phyloP scores from a whole-genome alignment of 495 filamentous ascomycete species.

The Gamarada debralockiae region DNA sequence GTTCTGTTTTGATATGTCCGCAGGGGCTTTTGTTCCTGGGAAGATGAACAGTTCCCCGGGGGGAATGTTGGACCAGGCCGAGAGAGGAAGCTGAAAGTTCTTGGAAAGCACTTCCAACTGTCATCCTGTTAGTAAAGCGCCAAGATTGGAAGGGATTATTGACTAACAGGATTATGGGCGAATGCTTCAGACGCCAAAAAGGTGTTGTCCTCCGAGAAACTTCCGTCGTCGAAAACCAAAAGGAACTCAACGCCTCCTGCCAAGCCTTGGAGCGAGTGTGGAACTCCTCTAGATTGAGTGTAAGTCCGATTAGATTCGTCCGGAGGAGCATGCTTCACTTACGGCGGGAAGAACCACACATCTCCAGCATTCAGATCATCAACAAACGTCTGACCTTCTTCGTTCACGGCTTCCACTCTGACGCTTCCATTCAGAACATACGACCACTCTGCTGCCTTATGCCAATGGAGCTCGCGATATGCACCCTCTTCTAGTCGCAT shows the following conservation, averaged over 20 bases:
- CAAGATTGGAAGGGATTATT: conserved; percentile 6
- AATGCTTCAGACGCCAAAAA: conserved; percentile 65
- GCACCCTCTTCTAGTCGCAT: conserved; percentile 65
- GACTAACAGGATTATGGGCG: conserved; percentile 29
- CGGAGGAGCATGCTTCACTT: not conserved
- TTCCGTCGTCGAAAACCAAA: conserved; percentile 63
- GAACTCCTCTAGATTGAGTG: conserved; percentile 39
- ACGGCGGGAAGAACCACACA: conserved; percentile 64
- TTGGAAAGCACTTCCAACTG: conserved; percentile 19
- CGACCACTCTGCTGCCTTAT: conserved; percentile 66
- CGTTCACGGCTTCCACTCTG: conserved; percentile 54
- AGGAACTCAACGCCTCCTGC: conserved; percentile 63
- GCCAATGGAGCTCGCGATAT: conserved; percentile 71
- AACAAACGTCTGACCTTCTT: conserved; percentile 56
- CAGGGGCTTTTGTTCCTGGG: conserved; percentile 56
- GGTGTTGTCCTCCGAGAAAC: conserved; percentile 63
- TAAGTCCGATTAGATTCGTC: not conserved
- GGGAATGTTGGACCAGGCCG: conserved; percentile 20
- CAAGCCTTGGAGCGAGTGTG: conserved; percentile 63
- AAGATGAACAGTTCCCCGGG: conserved; percentile 46
- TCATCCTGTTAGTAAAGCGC: too few species aligned
- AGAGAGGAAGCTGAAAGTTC: conserved; percentile 19
- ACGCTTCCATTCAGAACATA: conserved; percentile 61
- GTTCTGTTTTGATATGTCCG: conserved; percentile 58
- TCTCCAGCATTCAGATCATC: conserved; percentile 64